A percentile compares a stretch with the other conserved stretches of the same genome.
Conservation (phyloP, 2,329 filamentous ascomycete genomes). For the Beauveria pseudobassiana region DNA sequence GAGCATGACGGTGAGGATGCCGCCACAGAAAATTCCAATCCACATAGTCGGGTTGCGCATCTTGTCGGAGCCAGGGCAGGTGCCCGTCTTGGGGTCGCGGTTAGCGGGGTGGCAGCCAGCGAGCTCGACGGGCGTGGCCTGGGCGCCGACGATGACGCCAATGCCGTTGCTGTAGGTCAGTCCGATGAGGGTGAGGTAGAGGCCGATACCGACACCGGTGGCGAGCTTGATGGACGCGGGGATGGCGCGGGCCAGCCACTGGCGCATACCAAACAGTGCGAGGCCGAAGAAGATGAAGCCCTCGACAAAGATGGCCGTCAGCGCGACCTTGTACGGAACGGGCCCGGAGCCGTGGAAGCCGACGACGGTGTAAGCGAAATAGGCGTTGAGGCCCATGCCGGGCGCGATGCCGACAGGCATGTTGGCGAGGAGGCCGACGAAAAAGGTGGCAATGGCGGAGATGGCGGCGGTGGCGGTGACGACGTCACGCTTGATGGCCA, state of each 20-base stretch:
- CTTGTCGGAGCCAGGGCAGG: conserved; percentile 58
- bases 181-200: conserved; percentile 71
- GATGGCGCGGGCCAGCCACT: conserved; percentile 80
- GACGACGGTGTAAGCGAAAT: conserved; percentile 72
- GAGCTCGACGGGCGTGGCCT: conserved; percentile 61
- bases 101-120: conserved; percentile 57
- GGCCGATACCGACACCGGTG: conserved; percentile 76
- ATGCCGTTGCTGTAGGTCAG: conserved; percentile 78
- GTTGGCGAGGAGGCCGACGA: conserved; percentile 77
- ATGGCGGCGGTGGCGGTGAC: conserved; percentile 83
- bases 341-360: conserved; percentile 66
- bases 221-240: conserved; percentile 81
- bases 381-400: conserved; percentile 65
- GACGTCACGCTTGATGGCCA: conserved; percentile 64
- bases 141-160: conserved; percentile 65
- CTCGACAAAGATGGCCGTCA: conserved; percentile 84
- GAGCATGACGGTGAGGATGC: conserved; percentile 69
- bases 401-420: conserved; percentile 40
- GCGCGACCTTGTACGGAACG: conserved; percentile 66
- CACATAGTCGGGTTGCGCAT: conserved; percentile 82
- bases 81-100: conserved; percentile 34
- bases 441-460: conserved; percentile 69
- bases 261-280: conserved; percentile 72
- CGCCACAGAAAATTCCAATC: conserved; percentile 83
- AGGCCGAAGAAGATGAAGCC: conserved; percentile 78